Conservation (phyloP, 345 rosid species). For the Pugionium dolabratum region DNA sequence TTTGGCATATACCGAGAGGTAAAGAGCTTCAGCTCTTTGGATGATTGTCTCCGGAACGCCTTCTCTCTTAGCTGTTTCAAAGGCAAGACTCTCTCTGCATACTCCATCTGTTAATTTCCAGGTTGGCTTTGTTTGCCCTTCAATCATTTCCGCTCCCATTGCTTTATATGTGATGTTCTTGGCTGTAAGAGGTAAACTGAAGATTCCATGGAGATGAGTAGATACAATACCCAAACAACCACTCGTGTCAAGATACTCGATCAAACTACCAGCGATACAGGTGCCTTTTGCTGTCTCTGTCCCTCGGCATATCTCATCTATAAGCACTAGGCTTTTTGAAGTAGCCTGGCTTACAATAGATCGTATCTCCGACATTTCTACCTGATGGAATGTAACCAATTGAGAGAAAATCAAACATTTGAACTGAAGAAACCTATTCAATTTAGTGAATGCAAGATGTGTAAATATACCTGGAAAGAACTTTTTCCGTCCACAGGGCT, state of each 20-base stretch:
- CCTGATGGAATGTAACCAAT: conserved; percentile 47
- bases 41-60: conserved; percentile 76
- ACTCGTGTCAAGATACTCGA: conserved; percentile 72
- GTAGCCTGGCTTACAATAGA: conserved; percentile 69
- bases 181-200: conserved; percentile 64
- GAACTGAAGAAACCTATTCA: conserved; percentile 4
- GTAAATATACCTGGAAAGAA: conserved; percentile 77
- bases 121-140: conserved; percentile 81
- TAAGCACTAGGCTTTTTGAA: conserved; percentile 85
- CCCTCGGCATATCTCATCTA: conserved; percentile 96
- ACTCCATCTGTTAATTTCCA: conserved; percentile 90
- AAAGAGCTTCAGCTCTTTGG: conserved; percentile 84
- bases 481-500: conserved; percentile 98
- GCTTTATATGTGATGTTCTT: conserved; percentile 66
- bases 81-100: conserved; percentile 95
- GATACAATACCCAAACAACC: conserved; percentile 94
- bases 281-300: conserved; percentile 97
- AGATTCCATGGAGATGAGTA: conserved; percentile 92
- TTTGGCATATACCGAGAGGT: conserved; percentile 43
- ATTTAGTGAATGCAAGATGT: conserved; percentile 1
- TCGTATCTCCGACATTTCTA: conserved; percentile 94
- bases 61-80: conserved; percentile 94
- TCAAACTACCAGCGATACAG: conserved; percentile 92
- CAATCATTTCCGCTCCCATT: conserved; percentile 72
- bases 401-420: conserved; percentile 12